Base-by-base conservation (phyloP, 176 grass and related monocot species). In the Phoenix roebelenii region DNA sequence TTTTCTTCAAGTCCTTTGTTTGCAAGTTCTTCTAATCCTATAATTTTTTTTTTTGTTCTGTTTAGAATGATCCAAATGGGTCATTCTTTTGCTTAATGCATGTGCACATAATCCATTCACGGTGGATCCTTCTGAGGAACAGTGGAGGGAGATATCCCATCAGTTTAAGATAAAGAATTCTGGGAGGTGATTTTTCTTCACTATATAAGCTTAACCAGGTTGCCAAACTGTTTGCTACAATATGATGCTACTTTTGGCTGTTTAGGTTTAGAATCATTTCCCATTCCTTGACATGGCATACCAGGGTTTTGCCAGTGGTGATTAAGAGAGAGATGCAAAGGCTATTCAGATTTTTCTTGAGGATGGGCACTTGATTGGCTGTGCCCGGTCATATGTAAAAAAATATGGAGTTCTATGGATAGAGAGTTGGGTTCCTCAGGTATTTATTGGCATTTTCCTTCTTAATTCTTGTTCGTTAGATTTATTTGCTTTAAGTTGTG, bases 221-320 rank as follows among this genome's bases (percentile, higher is more conserved):
- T 14, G 10, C 35, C 12, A 9, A 44, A 44, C 35, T 12, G 35
- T 44, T 44, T 44, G 35, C 10, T 12, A 44, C 35, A 39, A 39
- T 10, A 39, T 12, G 9, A 39, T 39, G 35, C 1, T 39, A 12
- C 10, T 44, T 14, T 44, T 44, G 35, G 35, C 28, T 44, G 35
- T 14, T 44, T 12, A 98, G 84, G 69, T 69, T 39, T 92, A 98
- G 65, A 85, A 85, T 20, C 93, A 98, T 82, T 98, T 98, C 68
- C 87, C 92, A 54, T 91, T 97, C 61, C 91, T 97, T 88, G 92
- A 97, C 66, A 97, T 97, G 92, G 87, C 92, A 49, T 97, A 91
- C 73, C 92, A 97, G 91, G 87, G 92, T 58, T 97, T 97, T 88
- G 92, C 92, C 49, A 97, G 78, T 3, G 92, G 87, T 63, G 81